These are phyloP conservation scores for Bipolaris gigantea DNA, from an alignment of 2,329 filamentous ascomycete species.

Conservation along the genomic window DNA sequence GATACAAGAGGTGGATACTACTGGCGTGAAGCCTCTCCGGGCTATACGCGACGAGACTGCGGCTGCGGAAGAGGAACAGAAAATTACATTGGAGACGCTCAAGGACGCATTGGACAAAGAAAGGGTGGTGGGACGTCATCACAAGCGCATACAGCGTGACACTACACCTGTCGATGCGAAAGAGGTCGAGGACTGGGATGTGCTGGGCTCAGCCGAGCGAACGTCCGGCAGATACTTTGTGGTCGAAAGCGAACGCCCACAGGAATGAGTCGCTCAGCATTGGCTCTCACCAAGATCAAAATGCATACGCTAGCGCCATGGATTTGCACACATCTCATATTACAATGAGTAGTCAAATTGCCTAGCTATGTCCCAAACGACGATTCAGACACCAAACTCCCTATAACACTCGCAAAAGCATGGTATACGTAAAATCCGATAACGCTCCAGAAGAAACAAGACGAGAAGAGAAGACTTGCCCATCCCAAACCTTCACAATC, in stretches of 20 bases:
- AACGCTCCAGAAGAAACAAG: not conserved
- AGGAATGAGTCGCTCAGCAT: conserved; percentile 22
- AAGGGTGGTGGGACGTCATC: conserved; percentile 58
- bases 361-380: not conserved
- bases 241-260: conserved; percentile 63
- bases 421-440: not conserved
- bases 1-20: conserved; percentile 77
- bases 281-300: not conserved
- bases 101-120: conserved; percentile 62
- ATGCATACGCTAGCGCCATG: not conserved
- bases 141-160: conserved; percentile 54
- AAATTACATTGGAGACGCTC: conserved; percentile 62
- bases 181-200: conserved; percentile 68
- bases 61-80: conserved; percentile 57
- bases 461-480: not conserved
- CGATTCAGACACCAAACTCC: not conserved
- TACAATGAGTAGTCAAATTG: not conserved
- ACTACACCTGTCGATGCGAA: conserved; percentile 47
- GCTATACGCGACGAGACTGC: conserved; percentile 80
- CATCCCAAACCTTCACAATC: not conserved
- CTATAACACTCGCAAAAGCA: not conserved
- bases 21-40: conserved; percentile 70
- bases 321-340: not conserved
- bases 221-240: conserved; percentile 76
- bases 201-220: conserved; percentile 65